phyloP scores from a whole-genome alignment of 345 rosid genomes.

The Barbarea vulgaris region DNA sequence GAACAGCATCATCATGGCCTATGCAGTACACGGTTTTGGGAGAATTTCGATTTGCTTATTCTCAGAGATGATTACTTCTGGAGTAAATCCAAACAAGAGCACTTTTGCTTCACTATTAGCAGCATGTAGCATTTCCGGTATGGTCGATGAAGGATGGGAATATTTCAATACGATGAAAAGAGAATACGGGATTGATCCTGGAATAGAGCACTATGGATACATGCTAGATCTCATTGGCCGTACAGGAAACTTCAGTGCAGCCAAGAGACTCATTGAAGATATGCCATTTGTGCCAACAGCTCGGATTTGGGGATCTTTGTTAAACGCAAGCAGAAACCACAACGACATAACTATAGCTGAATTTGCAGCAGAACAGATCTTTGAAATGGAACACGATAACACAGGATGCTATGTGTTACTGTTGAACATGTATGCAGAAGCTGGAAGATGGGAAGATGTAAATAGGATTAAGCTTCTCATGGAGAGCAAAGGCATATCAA shows the following conservation, averaged over 20 bases:
- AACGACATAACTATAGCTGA: conserved; percentile 59
- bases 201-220: conserved; percentile 72
- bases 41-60: conserved; percentile 51
- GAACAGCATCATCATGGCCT: conserved; percentile 78
- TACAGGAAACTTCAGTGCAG: conserved; percentile 51
- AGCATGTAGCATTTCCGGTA: conserved; percentile 74
- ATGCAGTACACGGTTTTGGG: conserved; percentile 72
- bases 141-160: conserved; percentile 72
- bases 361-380: conserved; percentile 53
- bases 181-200: conserved; percentile 66
- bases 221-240: conserved; percentile 84
- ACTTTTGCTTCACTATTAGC: conserved; percentile 69
- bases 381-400: conserved; percentile 57
- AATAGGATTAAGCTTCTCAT: conserved; percentile 54
- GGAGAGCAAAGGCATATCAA: conserved; percentile 56
- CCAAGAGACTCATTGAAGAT: conserved; percentile 57
- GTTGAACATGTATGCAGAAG: conserved; percentile 74
- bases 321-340: conserved; percentile 67
- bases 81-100: conserved; percentile 60
- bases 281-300: conserved; percentile 64
- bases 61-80: conserved; percentile 50
- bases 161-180: conserved; percentile 61
- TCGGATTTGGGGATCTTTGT: conserved; percentile 79
- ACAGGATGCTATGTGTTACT: conserved; percentile 78
- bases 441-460: conserved; percentile 72